phyloP scores from a whole-genome alignment of 2,329 filamentous ascomycete species.

The Ophiostoma australiae region DNA sequence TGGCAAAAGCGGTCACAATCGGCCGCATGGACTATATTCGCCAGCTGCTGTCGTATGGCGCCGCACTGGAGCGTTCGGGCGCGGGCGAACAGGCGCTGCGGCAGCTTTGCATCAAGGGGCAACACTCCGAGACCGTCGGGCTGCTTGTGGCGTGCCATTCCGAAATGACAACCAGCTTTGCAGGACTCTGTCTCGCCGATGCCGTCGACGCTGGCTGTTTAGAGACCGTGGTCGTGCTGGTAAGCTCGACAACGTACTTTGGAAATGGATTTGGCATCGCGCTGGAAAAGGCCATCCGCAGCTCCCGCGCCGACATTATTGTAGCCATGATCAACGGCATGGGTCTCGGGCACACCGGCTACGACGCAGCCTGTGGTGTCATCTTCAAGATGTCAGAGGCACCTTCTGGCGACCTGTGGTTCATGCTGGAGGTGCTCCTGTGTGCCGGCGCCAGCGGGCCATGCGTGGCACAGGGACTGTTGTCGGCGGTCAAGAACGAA shows the following conservation, averaged over 20 bases:
- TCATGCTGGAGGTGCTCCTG: not conserved
- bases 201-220: not conserved
- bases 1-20: not conserved
- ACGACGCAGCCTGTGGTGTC: not conserved
- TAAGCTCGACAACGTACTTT: not conserved
- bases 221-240: not conserved
- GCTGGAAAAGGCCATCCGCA: not conserved
- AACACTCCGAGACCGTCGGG: not conserved
- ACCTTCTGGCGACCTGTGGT: not conserved
- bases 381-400: not conserved
- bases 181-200: not conserved
- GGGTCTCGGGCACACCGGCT: not conserved
- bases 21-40: slow-evolving; percentile 11
- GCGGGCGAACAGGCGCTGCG: not conserved
- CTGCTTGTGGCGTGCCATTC: not conserved
- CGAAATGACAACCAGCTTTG: not conserved
- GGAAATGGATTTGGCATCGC: not conserved
- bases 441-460: not conserved
- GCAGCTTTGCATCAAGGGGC: not conserved
- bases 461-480: not conserved
- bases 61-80: not conserved
- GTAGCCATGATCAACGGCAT: not conserved
- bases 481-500: not conserved
- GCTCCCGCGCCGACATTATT: not conserved
- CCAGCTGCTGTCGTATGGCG: not conserved